Percentiles rank a stretch among this genome's conserved stretches.
Conservation (phyloP, 2,329 filamentous ascomycete species). For the Clonostachys solani region DNA sequence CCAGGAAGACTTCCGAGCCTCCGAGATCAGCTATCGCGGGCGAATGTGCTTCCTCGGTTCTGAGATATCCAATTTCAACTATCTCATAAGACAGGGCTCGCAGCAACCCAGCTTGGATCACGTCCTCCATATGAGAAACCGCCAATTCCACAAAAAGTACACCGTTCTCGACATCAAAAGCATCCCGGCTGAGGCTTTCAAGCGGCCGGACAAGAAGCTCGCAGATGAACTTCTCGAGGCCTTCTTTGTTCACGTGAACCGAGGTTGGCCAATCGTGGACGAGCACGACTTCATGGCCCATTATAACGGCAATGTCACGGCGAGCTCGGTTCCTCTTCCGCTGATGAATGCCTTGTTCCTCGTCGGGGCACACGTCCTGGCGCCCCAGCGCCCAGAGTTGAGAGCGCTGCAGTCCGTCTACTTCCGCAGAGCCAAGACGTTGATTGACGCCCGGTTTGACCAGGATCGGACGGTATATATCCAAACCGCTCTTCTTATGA, state of each 20-base stretch:
- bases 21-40: slow-evolving; percentile 40
- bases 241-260: slow-evolving; percentile 45
- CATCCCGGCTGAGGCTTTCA: slow-evolving; percentile 39
- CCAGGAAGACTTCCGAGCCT: slow-evolving; percentile 34
- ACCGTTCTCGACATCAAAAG: slow-evolving; percentile 28
- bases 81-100: slow-evolving; percentile 44
- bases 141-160: slow-evolving; percentile 27
- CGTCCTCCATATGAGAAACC: slow-evolving; percentile 26
- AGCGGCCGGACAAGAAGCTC: slow-evolving; percentile 39
- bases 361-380: slow-evolving; percentile 45
- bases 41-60: slow-evolving; percentile 50
- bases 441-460: slow-evolving; percentile 49
- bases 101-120: slow-evolving; percentile 12
- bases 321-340: slow-evolving; percentile 19
- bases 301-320: slow-evolving; percentile 25
- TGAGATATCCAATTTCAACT: slow-evolving; percentile 51
- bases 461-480: slow-evolving; percentile 47
- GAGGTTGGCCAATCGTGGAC: slow-evolving; percentile 46
- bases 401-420: slow-evolving; percentile 36
- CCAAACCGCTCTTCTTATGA: slow-evolving; percentile 49
- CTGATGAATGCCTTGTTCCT: slow-evolving; percentile 45
- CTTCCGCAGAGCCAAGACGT: slow-evolving; percentile 45
- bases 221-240: slow-evolving; percentile 44
- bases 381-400: slow-evolving; percentile 30
- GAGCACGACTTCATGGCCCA: slow-evolving; percentile 45